These are phyloP conservation scores for Macrophomina phaseolina DNA, from an alignment of 2,329 filamentous ascomycete species.

Conservation along the genomic window DNA sequence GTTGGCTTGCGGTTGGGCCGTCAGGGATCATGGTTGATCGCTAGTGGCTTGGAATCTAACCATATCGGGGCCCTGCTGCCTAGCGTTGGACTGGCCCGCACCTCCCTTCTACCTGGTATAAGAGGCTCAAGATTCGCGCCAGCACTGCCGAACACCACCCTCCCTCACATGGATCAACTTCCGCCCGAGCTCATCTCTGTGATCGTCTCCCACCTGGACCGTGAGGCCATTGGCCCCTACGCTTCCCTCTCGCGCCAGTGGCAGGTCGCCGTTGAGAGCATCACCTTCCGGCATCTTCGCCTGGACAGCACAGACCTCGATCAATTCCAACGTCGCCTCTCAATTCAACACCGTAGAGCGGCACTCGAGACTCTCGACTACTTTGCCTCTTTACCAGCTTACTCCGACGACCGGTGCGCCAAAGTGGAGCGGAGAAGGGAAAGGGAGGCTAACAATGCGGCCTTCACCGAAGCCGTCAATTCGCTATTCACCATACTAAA, in stretches of 20 bases:
- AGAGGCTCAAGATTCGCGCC: background rate
- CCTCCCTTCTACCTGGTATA: background rate
- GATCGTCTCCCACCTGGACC: background rate
- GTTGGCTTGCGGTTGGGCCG: no score
- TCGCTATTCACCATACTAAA: background rate
- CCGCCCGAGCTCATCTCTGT: background rate
- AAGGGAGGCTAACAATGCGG: background rate
- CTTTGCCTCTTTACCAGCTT: background rate
- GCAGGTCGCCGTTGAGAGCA: constrained; percentile 3
- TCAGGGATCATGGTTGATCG: background rate
- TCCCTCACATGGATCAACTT: background rate
- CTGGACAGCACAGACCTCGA: background rate
- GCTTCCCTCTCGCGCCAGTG: background rate
- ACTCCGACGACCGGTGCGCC: background rate
- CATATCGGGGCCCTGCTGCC: background rate
- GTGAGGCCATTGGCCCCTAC: background rate
- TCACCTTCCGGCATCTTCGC: constrained; percentile 3
- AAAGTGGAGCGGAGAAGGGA: constrained; percentile 4
- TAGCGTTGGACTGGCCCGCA: background rate
- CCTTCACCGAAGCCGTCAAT: background rate
- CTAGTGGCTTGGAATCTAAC: background rate
- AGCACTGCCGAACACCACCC: background rate
- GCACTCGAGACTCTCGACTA: background rate
- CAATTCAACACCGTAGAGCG: background rate
- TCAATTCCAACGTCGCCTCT: background rate